These are phyloP conservation scores for Tolypocladium ovalisporum DNA, from an alignment of 2,329 filamentous ascomycete species.

Conservation along the genomic window DNA sequence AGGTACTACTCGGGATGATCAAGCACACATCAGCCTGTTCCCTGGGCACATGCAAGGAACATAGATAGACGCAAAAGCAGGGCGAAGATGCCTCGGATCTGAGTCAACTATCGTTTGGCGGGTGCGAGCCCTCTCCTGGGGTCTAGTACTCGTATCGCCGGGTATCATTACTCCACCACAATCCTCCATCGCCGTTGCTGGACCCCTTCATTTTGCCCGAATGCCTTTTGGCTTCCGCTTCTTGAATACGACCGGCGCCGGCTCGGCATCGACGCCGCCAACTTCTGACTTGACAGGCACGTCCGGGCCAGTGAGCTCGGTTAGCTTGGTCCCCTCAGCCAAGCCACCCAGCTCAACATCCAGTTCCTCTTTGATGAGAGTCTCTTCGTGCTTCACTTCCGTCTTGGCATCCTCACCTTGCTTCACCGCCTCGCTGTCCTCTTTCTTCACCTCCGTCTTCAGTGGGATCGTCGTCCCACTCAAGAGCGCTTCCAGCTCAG, in stretches of 20 bases:
- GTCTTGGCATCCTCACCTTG: constrained; percentile 14
- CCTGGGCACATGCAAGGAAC: not conserved
- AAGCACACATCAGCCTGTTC: not conserved
- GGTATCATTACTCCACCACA: constrained; percentile 1
- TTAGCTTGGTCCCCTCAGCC: not conserved
- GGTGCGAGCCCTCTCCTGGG: not conserved
- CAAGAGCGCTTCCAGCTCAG: constrained; percentile 53
- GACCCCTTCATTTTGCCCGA: constrained; percentile 39
- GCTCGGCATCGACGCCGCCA: constrained; percentile 6
- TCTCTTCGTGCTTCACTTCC: constrained; percentile 11
- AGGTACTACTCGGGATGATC: not conserved
- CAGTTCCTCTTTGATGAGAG: constrained; percentile 28
- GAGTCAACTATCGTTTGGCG: not conserved
- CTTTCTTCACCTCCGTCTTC: constrained; percentile 14
- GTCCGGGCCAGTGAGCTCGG: not conserved
- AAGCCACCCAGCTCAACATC: constrained; percentile 8
- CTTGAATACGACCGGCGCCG: constrained; percentile 58
- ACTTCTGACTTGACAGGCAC: constrained; percentile 24
- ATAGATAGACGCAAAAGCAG: not conserved
- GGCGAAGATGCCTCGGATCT: no score
- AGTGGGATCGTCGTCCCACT: constrained; percentile 19
- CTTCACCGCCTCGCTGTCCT: constrained; percentile 12
- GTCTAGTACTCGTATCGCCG: not conserved
- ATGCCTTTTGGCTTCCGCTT: constrained; percentile 63
- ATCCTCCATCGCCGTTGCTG: not conserved